Evolutionary conservation across 345 rosid species (phyloP).

Genomic region (Eucalyptus erythrocorys): DNA sequence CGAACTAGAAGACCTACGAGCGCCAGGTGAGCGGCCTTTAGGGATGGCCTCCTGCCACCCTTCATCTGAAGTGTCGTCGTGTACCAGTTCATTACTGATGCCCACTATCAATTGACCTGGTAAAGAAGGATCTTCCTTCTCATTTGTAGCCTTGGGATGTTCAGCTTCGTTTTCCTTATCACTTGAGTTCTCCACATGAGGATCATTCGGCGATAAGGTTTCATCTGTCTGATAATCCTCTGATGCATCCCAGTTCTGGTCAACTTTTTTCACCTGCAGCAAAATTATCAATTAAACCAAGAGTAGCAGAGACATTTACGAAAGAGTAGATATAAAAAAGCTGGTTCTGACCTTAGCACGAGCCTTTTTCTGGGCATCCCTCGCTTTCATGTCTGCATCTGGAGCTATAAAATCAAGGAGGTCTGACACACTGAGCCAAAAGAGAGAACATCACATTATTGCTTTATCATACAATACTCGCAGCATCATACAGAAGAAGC

Average conservation of each 20-base stretch:
- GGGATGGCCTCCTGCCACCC: conserved; percentile 99
- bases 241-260: conserved; percentile 54
- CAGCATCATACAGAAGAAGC: not conserved
- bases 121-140: conserved; percentile 31
- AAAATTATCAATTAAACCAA: not conserved
- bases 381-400: conserved; percentile 72
- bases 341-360: conserved; percentile 65
- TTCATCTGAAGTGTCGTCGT: conserved; percentile 65
- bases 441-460: not conserved
- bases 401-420: conserved; percentile 97
- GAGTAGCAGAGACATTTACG: not conserved
- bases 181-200: conserved; percentile 40
- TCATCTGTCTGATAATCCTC: conserved; percentile 67
- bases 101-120: conserved; percentile 18
- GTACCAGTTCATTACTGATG: conserved; percentile 15
- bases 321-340: not conserved
- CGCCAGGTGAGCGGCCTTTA: conserved; percentile 64
- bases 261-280: conserved; percentile 63
- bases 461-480: not conserved
- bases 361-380: conserved; percentile 88
- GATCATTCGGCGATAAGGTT: conserved; percentile 26
- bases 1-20: conserved; percentile 53
- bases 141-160: conserved; percentile 29
- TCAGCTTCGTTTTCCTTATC: conserved; percentile 73
- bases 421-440: conserved; percentile 77